Base-by-base conservation (phyloP, 2,329 filamentous ascomycete genomes). In the Botrytis squamosa region DNA sequence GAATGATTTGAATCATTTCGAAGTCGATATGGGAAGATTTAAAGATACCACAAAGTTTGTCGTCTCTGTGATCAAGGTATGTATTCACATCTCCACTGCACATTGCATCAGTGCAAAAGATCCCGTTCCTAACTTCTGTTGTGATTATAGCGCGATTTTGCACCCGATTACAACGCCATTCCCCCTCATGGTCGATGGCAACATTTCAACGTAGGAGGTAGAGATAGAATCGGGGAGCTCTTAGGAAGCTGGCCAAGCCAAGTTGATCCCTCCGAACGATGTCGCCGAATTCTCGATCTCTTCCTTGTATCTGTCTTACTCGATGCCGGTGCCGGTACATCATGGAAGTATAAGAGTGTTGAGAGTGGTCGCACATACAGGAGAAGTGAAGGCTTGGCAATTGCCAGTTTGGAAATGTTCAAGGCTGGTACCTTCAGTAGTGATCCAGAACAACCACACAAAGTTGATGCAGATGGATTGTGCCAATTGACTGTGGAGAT, bases 271-370 rank as follows among this genome's bases (percentile, higher is more conserved):
- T 89, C 89, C 73, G 93, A 95, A 83, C 89, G 90, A 75, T 93
- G 92, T 74, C 90, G 92, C 76, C 88, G 93, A 75, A 83, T 95
- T 75, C 87, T 95, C 74, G 93, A 95, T 78, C 86, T 95, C 52
- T 95, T 94, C 83, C 84, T 94, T 81, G 85, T 96, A 76, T 95
- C 93, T 68, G 93, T 96, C 12, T 85, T 97, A 68, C 87, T 97
- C 14, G 93, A 97, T 80, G 93, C 96, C 7, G 96, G 96, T 59
- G 94, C 96, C 2, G 96, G 96, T 59, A 95, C 90, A 4, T 88
- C 90, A 77, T 99, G 96, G 96, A 91, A 90, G 78, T 99, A 97
- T 85, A 96, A 93, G 85, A 97, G 94, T 81, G 91, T 91, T 76
- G 94, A 97, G 80, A 97, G 94, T 76, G 94, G 93, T 73, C 92